Percentiles rank a stretch among this genome's conserved stretches.
Conservation (phyloP, 2,329 filamentous ascomycete genomes). For the Fusarium sp. region DNA sequence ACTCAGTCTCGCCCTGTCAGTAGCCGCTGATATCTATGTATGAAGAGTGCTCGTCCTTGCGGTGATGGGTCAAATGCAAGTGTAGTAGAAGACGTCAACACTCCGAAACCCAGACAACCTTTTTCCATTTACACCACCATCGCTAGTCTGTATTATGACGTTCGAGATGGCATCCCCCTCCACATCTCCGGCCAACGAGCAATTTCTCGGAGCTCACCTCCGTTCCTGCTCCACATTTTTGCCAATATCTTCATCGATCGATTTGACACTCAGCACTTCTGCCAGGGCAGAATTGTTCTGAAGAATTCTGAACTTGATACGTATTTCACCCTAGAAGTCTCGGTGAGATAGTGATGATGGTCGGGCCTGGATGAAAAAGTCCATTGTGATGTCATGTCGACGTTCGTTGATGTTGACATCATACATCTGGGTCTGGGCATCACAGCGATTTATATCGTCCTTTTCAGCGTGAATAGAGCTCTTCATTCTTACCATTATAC, state of each 20-base stretch:
- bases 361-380: neutral
- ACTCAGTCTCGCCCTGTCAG: neutral
- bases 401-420: slow-evolving; percentile 25
- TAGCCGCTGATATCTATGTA: neutral
- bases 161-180: slow-evolving; percentile 17
- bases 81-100: neutral
- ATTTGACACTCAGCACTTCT: neutral
- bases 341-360: slow-evolving; percentile 1
- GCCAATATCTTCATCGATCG: slow-evolving; percentile 30
- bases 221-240: slow-evolving; percentile 26
- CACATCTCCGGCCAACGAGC: slow-evolving; percentile 29
- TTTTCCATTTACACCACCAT: neutral
- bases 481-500: slow-evolving; percentile 1
- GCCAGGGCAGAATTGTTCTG: neutral
- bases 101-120: too few species aligned
- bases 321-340: neutral
- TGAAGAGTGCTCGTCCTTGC: neutral
- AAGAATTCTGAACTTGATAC: neutral
- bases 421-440: slow-evolving; percentile 11
- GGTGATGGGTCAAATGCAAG: neutral
- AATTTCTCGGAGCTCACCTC: slow-evolving; percentile 27
- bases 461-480: neutral
- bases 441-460: slow-evolving; percentile 20
- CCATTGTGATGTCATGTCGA: slow-evolving; percentile 33
- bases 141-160: slow-evolving; percentile 16